Base-by-base conservation (phyloP, 1,284 basidiomycete species). In the Ustilago esculenta region DNA sequence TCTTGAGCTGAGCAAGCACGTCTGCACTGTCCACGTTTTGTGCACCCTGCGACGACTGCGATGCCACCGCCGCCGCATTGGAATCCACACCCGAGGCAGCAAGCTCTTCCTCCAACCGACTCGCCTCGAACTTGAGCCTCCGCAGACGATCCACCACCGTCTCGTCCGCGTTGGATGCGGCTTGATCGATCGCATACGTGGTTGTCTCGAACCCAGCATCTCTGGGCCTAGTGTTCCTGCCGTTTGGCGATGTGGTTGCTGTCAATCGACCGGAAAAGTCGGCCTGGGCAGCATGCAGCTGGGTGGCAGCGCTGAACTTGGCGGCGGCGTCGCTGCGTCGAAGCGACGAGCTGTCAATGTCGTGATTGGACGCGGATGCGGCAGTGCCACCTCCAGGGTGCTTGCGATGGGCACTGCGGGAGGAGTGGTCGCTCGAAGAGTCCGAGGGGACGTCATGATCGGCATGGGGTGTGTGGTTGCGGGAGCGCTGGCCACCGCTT, bases 201-300 rank as follows among this genome's bases (percentile, higher is more conserved):
- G 32, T 44, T n/a, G 68, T 71, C 14, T 66, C 57, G 41, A 71
- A 14, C 15, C 68, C 68, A n/a, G 63, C 57, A 48, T 66, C 68
- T n/a, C 45, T 53, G 2, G 53, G 45, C 21, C 50, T 36, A 11
- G 40, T 29, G n/a, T 32, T 12, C n/a, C 11, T 17, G 12, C 18
- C 23, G 25, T 58, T 61, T 7, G 43, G 7, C 14, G 45, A 20
- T 2, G 33, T 33, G 11, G 45, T 39, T 6, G 15, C 17, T 20
- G 29, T 50, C 14, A 70, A 14, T 36, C 54, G n/a, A 9, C 58
- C 68, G 2, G 68, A 71, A 18, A 58, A 67, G 23, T 71, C 68
- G 6, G 24, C 25, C 0, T 6, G 9, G 8, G 47, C 21, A 3
- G n/a, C 40, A 37, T 61, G 44, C 12, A 71, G 14, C 6, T 63